Base-by-base conservation (phyloP, 495 filamentous ascomycete species). In the Xanthoparmelia taractica region DNA sequence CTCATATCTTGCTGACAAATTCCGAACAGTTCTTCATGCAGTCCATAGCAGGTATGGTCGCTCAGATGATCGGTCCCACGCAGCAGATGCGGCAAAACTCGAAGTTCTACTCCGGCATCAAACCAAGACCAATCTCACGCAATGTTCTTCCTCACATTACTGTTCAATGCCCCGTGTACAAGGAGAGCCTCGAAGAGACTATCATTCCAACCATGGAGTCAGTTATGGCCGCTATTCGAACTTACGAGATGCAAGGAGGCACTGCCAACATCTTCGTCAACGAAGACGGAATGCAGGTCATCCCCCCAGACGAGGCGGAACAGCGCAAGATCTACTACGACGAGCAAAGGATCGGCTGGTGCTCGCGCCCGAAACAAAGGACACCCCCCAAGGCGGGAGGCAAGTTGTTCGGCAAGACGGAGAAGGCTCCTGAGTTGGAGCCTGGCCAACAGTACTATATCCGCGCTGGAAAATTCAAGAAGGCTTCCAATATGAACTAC, bases 401-500 rank as follows among this genome's bases (percentile, higher is more conserved):
- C 50, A 54, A 54, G 10, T 8, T 62, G 15, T 57, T 62, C 37
- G 50, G 45, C 38, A 41, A 41, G 8, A 13, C 60, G 8, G 52
- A 56, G 20, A 36, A 57, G 48, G 34, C 50, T 34, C 78, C 80
- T 15, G 80, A 79, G 55, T 61, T 68, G 23, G 63, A 47, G 23
- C 63, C 66, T 1, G 63, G 74, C 25, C 68, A 71, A 43, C 61
- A 66, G 27, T 57, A 57, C 8, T 87, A 86, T 70, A 65, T 82
- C 33, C 80, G 85, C 15, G 75, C 80, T 10, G 85, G 85, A 54
- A 87, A 87, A 70, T 88, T 88, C 76, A 88, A 88, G 76, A 88
- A 87, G 70, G 85, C 85, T 31, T 87, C 84, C 34, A 88, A 88
- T 72, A 88, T 88, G 85, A 88, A 88, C 71, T 88, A 85, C 58